Conservation (phyloP, 2,329 filamentous ascomycete genomes). For the Cytospora piceicola region DNA sequence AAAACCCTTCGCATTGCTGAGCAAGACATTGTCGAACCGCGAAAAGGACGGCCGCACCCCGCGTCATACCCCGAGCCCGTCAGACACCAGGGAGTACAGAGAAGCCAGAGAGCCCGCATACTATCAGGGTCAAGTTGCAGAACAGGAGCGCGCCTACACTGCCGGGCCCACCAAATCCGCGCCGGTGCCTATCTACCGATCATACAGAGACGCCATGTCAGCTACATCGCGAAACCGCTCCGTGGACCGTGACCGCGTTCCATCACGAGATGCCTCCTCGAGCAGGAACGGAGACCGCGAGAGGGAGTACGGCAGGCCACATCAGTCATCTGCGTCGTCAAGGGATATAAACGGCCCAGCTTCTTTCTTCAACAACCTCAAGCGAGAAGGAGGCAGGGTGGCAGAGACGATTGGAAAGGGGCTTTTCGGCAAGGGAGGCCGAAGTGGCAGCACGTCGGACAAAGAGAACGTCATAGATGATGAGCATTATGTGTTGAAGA, state of each 20-base stretch:
- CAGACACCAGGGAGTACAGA: conserved; percentile 35
- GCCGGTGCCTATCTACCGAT: conserved; percentile 66
- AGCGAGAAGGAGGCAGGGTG: conserved; percentile 72
- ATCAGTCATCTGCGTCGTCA: conserved; percentile 52
- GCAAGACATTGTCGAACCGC: conserved; percentile 56
- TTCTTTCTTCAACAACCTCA: conserved; percentile 72
- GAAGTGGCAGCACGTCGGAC: conserved; percentile 72
- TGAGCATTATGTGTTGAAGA: conserved; percentile 81
- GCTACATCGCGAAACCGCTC: conserved; percentile 71
- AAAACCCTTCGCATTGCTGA: conserved; percentile 58
- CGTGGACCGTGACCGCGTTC: conserved; percentile 62
- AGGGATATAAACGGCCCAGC: conserved; percentile 63
- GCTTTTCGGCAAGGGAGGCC: conserved; percentile 76
- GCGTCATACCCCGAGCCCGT: conserved; percentile 38
- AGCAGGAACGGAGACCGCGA: conserved; percentile 51
- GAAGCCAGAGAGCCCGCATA: conserved; percentile 34
- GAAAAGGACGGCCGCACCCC: conserved; percentile 50
- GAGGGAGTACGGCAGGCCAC: conserved; percentile 51
- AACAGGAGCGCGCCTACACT: conserved; percentile 43
- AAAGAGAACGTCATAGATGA: conserved; percentile 71
- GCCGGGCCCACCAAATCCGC: conserved; percentile 62
- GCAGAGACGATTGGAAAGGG: conserved; percentile 83
- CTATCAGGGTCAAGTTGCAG: conserved; percentile 32
- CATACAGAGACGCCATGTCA: conserved; percentile 69
- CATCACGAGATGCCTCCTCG: conserved; percentile 47